These are phyloP conservation scores for Vaccinium corymbosum DNA, from an alignment of 148 eudicot species.

Conservation along the genomic window DNA sequence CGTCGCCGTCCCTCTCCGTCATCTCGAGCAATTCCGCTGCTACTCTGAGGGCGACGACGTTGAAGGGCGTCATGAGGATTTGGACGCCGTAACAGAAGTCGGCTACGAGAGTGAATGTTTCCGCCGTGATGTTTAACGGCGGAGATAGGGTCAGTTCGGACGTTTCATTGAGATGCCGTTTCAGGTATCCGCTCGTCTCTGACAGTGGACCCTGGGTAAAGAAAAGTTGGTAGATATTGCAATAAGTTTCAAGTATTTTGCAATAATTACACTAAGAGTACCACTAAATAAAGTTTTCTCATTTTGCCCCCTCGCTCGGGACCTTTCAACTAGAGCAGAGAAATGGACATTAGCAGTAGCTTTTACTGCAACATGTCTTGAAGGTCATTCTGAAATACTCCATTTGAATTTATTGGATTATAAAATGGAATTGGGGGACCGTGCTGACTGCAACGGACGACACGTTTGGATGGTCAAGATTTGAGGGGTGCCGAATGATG, in stretches of 20 bases:
- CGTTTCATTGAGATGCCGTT: constrained; percentile 48
- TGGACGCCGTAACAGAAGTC: constrained; percentile 64
- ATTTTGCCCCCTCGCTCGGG: background rate
- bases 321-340: too few relatives aligned
- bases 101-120: constrained; percentile 55
- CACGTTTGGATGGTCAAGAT: too few relatives aligned
- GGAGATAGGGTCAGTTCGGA: constrained; percentile 59
- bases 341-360: too few relatives aligned
- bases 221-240: background rate
- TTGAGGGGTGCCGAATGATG: too few relatives aligned
- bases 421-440: too few relatives aligned
- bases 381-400: too few relatives aligned
- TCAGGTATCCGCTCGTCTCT: constrained; percentile 57
- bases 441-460: too few relatives aligned
- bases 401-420: too few relatives aligned
- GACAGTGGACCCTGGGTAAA: constrained; percentile 45
- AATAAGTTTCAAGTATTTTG: background rate
- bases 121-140: constrained; percentile 58
- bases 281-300: background rate
- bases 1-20: constrained; percentile 23
- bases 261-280: background rate
- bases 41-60: constrained; percentile 53
- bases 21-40: constrained; percentile 63
- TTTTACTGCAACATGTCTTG: too few relatives aligned
- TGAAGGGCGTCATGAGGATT: constrained; percentile 57